Conservation (phyloP, 108 stramenopile genomes). For the Cyclotella baltica region DNA sequence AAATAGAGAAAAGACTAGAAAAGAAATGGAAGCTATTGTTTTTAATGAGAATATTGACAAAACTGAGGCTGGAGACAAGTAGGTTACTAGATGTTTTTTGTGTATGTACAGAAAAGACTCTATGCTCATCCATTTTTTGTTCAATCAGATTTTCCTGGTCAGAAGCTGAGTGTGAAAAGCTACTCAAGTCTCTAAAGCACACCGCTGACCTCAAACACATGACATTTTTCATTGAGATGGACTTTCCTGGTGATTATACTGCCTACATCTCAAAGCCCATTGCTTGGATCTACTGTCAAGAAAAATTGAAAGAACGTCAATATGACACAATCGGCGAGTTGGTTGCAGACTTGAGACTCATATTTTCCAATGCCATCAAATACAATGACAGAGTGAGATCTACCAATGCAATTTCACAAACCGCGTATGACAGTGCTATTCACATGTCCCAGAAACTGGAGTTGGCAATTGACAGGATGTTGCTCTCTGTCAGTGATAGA, state of each 20-base stretch:
- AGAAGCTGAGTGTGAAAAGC: slow-evolving; percentile 83
- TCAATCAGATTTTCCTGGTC: slow-evolving; percentile 69
- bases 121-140: background rate
- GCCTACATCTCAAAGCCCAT: slow-evolving; percentile 87
- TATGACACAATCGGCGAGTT: slow-evolving; percentile 76
- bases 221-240: slow-evolving; percentile 71
- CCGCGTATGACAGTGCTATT: slow-evolving; percentile 74
- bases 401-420: slow-evolving; percentile 65
- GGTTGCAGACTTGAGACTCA: slow-evolving; percentile 80
- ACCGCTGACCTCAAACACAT: slow-evolving; percentile 76
- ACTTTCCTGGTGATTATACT: slow-evolving; percentile 79
- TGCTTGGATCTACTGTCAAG: slow-evolving; percentile 78
- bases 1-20: slow-evolving; percentile 72
- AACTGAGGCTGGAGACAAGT: slow-evolving; percentile 69
- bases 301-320: slow-evolving; percentile 69
- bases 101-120: background rate
- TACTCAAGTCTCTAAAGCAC: slow-evolving; percentile 81
- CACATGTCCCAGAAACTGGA: slow-evolving; percentile 86
- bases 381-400: slow-evolving; percentile 71
- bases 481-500: slow-evolving; percentile 79
- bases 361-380: slow-evolving; percentile 87
- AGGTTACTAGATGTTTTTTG: background rate
- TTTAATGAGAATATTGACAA: slow-evolving; percentile 76
- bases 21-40: slow-evolving; percentile 85
- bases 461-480: slow-evolving; percentile 77